Base-by-base conservation (phyloP, 2,329 filamentous ascomycete species). In the Pseudogymnoascus sp. region DNA sequence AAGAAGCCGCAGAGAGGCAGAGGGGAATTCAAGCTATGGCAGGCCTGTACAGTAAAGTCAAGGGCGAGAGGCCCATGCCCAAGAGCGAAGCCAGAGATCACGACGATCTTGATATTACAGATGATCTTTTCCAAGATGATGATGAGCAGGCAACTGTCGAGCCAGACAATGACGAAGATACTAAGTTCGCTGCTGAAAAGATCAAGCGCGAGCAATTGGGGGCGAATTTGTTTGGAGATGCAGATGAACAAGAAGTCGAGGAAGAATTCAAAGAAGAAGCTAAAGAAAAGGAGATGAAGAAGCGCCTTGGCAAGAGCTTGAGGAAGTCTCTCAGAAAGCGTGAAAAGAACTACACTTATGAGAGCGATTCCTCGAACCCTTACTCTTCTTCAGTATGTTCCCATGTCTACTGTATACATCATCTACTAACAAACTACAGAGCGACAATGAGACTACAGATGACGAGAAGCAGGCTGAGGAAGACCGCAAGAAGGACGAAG, bases 331-430 rank as follows among this genome's bases (percentile, higher is more conserved):
- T 97, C 9, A 86, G 88, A 68, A 93, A 89, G 75, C 84, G 90
- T 60, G 94, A 97, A 74, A 89, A 90, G 73, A 90, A 95, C 67
- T 87, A 86, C 67, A 89, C 94, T 65, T 96, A 96, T 71, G 89
- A 90, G 69, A 88, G 86, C 66, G 89, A 90, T 60, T 82, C 80
- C 60, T 59, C 55, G 3, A 82, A 86, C 70, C 82, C 82, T 10
- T 84, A 83, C 67, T 80, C 80, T 45, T 77, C 80, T 62, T 76
- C 84, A 68, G 80, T 80, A 72, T 64, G 73, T 67, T 39, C 35
- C 74, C 68, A 9, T 31, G 15, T 21, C 18, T 13, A 25, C n/a
- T 35, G 4, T 25, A 12, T 61, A 27, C 12, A 9, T 31, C 36
- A 15, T n/a, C 42, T 63, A 52, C 59, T 72, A 68, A 69, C 55